Base-by-base conservation (phyloP, 2,329 filamentous ascomycete species). In the Pseudophaeomoniella oleicola region DNA sequence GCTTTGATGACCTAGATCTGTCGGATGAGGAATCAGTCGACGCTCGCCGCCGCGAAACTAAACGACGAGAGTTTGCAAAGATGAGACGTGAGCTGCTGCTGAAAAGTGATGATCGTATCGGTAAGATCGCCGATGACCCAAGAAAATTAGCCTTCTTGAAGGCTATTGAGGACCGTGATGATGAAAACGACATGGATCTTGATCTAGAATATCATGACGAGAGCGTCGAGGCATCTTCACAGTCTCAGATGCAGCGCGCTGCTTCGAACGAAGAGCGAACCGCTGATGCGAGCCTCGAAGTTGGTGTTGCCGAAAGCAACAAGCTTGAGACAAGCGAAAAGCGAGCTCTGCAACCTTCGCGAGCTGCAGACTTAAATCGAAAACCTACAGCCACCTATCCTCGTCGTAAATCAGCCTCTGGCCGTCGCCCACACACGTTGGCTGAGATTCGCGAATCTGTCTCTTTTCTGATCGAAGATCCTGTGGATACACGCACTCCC, bases 21-120 rank as follows among this genome's bases (percentile, higher is more conserved):
- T 87, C 85, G 4, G 90, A 96, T 54, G 88, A 84, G 2, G 88
- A 94, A 46, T 88, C 94, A 47, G 85, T 81, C 44, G 75, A 80
- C 13, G 82, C 88, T 49, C 74, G 80, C 18, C 73, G 76, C 32
- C 75, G 81, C 32, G 76, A 84, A 35, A 76, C 81, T 64, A 94
- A 92, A 65, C 79, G 85, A 36, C 72, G 78, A 29, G 84, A 94
- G 51, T 93, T 93, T 57, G 81, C 81, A 22, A 83, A 84, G 60
- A 92, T 94, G 81, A 81, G 86, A 39, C 86, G 85, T 55, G 82
- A 87, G 4, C 69, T 98, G 5, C 72, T 94, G 33, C 70, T 82
- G 16, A 34, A 34, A 16, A 32, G 30, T 14, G 87, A 96, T 50
- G 87, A 94, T 56, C 84, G 85, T 27, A 75, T 98, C 47, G 84